Percentiles rank a stretch among this genome's conserved stretches.
These are phyloP conservation scores for Metarhizium album DNA, from an alignment of 2,329 filamentous ascomycete species.

Conservation along the genomic window DNA sequence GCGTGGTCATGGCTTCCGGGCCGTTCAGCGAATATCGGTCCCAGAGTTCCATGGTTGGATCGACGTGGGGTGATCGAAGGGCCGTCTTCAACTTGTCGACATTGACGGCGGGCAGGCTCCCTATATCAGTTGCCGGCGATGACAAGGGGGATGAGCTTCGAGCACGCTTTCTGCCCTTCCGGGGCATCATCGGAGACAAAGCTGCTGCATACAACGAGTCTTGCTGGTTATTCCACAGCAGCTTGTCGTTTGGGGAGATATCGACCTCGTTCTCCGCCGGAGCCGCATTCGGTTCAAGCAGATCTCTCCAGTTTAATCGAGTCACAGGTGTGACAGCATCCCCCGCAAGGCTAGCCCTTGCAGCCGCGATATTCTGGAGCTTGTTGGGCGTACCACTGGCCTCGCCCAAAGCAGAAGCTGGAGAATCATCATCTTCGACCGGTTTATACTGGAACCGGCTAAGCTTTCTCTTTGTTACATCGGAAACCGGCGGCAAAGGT, in stretches of 20 bases:
- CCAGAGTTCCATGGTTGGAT: slow-evolving; percentile 68
- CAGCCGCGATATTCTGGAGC: slow-evolving; percentile 11
- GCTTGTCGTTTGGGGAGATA: slow-evolving; percentile 47
- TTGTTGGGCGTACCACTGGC: slow-evolving; percentile 2
- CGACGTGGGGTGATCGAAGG: slow-evolving; percentile 56
- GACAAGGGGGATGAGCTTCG: slow-evolving; percentile 64
- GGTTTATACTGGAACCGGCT: slow-evolving; percentile 40
- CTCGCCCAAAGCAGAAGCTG: slow-evolving; percentile 7
- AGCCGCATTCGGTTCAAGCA: slow-evolving; percentile 35
- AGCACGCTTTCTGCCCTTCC: slow-evolving; percentile 52
- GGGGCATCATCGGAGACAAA: slow-evolving; percentile 38
- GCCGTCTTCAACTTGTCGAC: slow-evolving; percentile 46
- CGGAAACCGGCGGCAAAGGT: slow-evolving; percentile 40
- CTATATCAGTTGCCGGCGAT: slow-evolving; percentile 46
- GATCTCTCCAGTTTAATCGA: slow-evolving; percentile 46
- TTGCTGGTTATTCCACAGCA: slow-evolving; percentile 48
- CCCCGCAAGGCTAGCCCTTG: background rate
- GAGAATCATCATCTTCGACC: slow-evolving; percentile 10
- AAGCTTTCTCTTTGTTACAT: slow-evolving; percentile 50
- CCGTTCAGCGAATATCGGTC: slow-evolving; percentile 53
- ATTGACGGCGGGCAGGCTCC: slow-evolving; percentile 39
- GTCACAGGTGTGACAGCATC: slow-evolving; percentile 34
- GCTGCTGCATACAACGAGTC: slow-evolving; percentile 28
- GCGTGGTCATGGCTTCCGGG: slow-evolving; percentile 31
- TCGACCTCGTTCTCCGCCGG: slow-evolving; percentile 33